Percentiles rank a stretch among this genome's conserved stretches.
These are phyloP conservation scores for Cystobasidium sp. DNA, from an alignment of 1,284 basidiomycete genomes.

Conservation along the genomic window DNA sequence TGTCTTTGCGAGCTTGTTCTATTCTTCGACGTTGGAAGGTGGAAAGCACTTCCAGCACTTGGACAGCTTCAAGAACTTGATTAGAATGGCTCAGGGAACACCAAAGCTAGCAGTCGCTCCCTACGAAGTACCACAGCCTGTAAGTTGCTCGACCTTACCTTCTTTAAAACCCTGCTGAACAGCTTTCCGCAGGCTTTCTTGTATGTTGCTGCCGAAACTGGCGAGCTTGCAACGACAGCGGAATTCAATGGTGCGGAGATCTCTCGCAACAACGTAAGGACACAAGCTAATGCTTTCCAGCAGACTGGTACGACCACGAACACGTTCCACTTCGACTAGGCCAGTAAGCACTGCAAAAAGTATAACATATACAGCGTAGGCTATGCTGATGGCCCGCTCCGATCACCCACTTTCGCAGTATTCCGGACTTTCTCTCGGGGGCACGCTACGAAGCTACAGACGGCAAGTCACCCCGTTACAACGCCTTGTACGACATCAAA, in stretches of 20 bases:
- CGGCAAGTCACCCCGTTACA: constrained; percentile 50
- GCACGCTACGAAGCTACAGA: constrained; percentile 53
- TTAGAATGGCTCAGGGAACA: constrained; percentile 17
- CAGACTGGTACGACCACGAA: constrained; percentile 59
- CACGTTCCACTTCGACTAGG: constrained; percentile 57
- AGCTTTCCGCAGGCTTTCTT: constrained; percentile 46
- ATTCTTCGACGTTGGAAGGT: constrained; percentile 2
- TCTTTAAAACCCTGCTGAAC: background rate
- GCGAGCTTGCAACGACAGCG: constrained; percentile 47
- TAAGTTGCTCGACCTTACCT: background rate
- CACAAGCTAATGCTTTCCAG: background rate
- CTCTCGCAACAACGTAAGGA: background rate
- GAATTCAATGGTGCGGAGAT: constrained; percentile 54
- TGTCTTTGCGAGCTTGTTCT: constrained; percentile 24
- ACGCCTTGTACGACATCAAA: constrained; percentile 56
- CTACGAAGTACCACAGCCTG: constrained; percentile 37
- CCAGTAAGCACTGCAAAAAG: constrained; percentile 46
- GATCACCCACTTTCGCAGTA: constrained; percentile 43
- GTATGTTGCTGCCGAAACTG: constrained; percentile 54
- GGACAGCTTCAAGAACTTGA: background rate
- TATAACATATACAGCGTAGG: constrained; percentile 1
- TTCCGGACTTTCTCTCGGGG: constrained; percentile 53
- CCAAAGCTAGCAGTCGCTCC: constrained; percentile 31
- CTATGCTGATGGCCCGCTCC: background rate
- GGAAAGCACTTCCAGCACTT: constrained; percentile 10